Percentiles rank a stretch among this genome's conserved stretches.
These are phyloP conservation scores for Filosporella fistucella DNA, from an alignment of 495 filamentous ascomycete genomes.

Conservation along the genomic window DNA sequence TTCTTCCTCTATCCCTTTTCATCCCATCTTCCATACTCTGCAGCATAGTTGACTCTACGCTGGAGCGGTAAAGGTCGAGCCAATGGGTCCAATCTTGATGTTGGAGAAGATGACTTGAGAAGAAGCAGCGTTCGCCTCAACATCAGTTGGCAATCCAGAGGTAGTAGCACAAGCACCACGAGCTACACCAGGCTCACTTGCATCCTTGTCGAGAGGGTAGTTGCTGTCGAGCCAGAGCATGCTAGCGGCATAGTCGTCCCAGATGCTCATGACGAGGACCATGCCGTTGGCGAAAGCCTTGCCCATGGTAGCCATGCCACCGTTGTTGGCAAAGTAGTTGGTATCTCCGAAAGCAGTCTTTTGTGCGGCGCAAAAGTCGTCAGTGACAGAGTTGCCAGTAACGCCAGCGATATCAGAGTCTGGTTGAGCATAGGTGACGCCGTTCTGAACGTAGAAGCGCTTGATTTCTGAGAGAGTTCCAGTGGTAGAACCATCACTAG, in stretches of 20 bases:
- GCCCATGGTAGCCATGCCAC: conserved; percentile 54
- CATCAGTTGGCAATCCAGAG: conserved; percentile 53
- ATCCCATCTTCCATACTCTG: too few relatives aligned
- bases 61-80: conserved; percentile 53
- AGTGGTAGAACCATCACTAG: conserved; percentile 45
- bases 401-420: conserved; percentile 45
- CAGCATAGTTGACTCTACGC: too few relatives aligned
- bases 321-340: conserved; percentile 45
- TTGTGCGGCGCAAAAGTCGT: conserved; percentile 51
- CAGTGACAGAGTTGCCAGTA: conserved; percentile 51
- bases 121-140: conserved; percentile 49
- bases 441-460: conserved; percentile 51
- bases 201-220: conserved; percentile 53
- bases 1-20: too few relatives aligned
- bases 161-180: conserved; percentile 62
- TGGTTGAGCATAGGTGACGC: conserved; percentile 23
- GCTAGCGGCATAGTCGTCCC: conserved; percentile 69
- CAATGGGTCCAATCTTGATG: conserved; percentile 62
- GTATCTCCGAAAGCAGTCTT: conserved; percentile 57
- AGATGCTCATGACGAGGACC: conserved; percentile 64
- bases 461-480: conserved; percentile 56
- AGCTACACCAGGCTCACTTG: conserved; percentile 54
- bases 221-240: conserved; percentile 83
- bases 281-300: conserved; percentile 49
- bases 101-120: conserved; percentile 61